Base-by-base conservation (phyloP, 2,329 filamentous ascomycete genomes). In the Colletotrichum tropicale region DNA sequence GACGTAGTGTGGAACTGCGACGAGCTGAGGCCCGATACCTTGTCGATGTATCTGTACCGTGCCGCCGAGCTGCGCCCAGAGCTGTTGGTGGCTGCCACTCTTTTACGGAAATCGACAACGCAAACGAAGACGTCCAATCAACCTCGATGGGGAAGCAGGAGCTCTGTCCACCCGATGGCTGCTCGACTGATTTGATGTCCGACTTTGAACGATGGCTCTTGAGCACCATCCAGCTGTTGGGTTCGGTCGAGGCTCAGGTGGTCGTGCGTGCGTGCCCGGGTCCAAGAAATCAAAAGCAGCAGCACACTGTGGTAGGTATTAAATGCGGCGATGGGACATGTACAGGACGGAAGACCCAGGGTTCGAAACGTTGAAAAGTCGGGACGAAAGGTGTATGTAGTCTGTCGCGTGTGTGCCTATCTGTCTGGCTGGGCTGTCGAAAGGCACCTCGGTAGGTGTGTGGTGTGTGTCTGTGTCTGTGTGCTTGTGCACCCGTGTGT, bases 331-430 rank as follows among this genome's bases (percentile, higher is more conserved):
- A 58, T 28, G 72, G 61, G 60, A 38, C 18, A 56, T 66, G 68
- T 73, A 68, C 73, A 68, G 30, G 48, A 26, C 28, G 21, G 67
- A 62, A 61, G 48, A 56, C 56, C 43, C 18, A 18, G 38, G 70
- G 72, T 64, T 72, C 73, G 73, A 75, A 75, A 75, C 73, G 69
- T 73, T 70, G 36, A 75, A 66, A 67, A 55, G 56, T 75, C 64
- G 73, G 70, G 73, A 75, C 70, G 73, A 75, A 56, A 56, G 32
- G 55, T 62, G 55, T 62, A 67, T 67, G 72, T 43, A 67, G 62
- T 38, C 30, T 67, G 69, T 75, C 72, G 61, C 69, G 72, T 48
- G 69, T 64, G 69, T 67, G 73, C 58, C 55, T 56, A 30, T 61
- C 15, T 60, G 70, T 52, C 48, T 61, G 55, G 66, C 21, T 60